Conservation (phyloP, 371 early-diverging fungal species). For the Circinella minor region DNA sequence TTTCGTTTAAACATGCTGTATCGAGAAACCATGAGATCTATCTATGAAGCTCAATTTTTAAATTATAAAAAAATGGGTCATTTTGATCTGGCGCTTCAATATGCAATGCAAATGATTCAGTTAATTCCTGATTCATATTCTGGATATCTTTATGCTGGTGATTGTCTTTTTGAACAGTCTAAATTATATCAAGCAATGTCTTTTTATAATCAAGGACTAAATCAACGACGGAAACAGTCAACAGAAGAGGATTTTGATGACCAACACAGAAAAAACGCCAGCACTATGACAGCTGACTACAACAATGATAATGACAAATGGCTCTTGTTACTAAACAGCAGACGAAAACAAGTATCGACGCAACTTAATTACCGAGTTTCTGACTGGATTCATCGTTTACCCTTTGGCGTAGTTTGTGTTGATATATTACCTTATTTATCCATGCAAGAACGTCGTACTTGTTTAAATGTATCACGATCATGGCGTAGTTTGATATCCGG, state of each 20-base stretch:
- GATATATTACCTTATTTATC: not conserved
- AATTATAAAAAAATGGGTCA: not conserved
- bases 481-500: not conserved
- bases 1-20: not conserved
- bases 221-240: not conserved
- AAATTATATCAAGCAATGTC: not conserved
- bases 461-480: not conserved
- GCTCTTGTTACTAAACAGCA: not conserved
- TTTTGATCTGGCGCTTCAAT: not conserved
- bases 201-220: not conserved
- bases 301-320: not conserved
- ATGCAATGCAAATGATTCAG: not conserved
- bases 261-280: too few species aligned
- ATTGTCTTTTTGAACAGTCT: not conserved
- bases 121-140: not conserved
- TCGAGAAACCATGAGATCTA: not conserved
- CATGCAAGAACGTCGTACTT: not conserved
- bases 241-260: too few species aligned
- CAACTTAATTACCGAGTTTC: not conserved
- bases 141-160: slow-evolving; percentile 3
- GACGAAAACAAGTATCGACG: not conserved
- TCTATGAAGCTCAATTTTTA: not conserved
- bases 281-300: not conserved
- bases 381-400: not conserved
- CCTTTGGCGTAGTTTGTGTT: not conserved